A percentile compares a stretch with the other conserved stretches of the same genome.
These are phyloP conservation scores for Alternaria triticimaculans DNA, from an alignment of 2,329 filamentous ascomycete genomes.

Conservation along the genomic window DNA sequence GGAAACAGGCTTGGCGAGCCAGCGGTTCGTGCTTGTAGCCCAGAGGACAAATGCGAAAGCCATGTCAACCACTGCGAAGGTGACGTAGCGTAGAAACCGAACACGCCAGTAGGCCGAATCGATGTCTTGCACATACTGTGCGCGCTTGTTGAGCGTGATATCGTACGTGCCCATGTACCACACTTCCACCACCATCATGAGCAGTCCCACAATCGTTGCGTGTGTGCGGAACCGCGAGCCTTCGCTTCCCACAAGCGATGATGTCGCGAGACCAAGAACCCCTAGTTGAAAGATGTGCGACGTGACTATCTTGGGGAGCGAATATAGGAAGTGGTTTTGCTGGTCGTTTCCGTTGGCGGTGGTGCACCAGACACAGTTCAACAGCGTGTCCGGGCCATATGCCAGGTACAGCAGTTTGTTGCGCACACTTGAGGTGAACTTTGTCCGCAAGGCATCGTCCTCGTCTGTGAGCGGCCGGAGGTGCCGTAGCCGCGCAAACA, in stretches of 20 bases:
- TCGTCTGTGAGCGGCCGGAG: slow-evolving; percentile 63
- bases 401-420: slow-evolving; percentile 82
- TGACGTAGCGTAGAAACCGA: slow-evolving; percentile 67
- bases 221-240: slow-evolving; percentile 72
- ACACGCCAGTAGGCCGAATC: slow-evolving; percentile 76
- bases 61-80: slow-evolving; percentile 70
- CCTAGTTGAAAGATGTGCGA: slow-evolving; percentile 83
- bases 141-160: slow-evolving; percentile 67
- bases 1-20: slow-evolving; percentile 69
- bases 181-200: slow-evolving; percentile 68
- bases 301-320: slow-evolving; percentile 72
- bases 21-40: slow-evolving; percentile 79
- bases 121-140: slow-evolving; percentile 65
- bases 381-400: slow-evolving; percentile 76
- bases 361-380: slow-evolving; percentile 82
- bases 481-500: slow-evolving; percentile 76
- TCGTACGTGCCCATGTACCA: slow-evolving; percentile 71
- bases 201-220: slow-evolving; percentile 69
- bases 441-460: slow-evolving; percentile 71
- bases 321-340: slow-evolving; percentile 78
- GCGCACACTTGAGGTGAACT: slow-evolving; percentile 66
- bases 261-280: slow-evolving; percentile 75
- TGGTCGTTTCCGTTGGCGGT: slow-evolving; percentile 65
- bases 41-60: slow-evolving; percentile 72
- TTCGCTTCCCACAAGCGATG: slow-evolving; percentile 68